A percentile compares a stretch with the other conserved stretches of the same genome.
Conservation (phyloP, 768 basidiomycete genomes). For the Phylloporus arenicola region DNA sequence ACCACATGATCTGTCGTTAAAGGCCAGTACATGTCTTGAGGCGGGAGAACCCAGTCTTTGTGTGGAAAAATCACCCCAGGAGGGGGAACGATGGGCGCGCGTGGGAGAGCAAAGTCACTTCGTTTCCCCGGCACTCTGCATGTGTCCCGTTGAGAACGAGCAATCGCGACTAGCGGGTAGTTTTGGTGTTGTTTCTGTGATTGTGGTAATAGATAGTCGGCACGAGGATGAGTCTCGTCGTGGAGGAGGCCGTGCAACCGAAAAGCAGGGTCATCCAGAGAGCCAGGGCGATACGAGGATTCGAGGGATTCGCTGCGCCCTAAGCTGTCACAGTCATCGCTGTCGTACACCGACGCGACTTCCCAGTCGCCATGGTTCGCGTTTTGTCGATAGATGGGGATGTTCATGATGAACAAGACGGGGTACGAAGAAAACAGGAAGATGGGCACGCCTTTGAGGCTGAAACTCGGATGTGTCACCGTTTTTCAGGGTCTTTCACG, state of each 20-base stretch:
- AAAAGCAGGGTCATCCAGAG: conserved; percentile 7
- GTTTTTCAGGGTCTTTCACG: conserved; percentile 1
- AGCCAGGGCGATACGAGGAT: conserved; percentile 4
- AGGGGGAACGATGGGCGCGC: conserved; percentile 18
- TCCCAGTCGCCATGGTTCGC: conserved; percentile 23
- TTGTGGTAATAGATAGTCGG: conserved; percentile 16
- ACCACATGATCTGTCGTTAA: neutral
- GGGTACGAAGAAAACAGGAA: neutral
- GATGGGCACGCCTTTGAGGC: neutral
- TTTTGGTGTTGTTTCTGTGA: conserved; percentile 8
- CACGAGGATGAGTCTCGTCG: conserved; percentile 3
- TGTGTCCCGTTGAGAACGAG: conserved; percentile 11
- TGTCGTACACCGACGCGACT: conserved; percentile 25
- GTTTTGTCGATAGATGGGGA: conserved; percentile 26
- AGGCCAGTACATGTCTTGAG: conserved; percentile 14
- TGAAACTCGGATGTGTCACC: neutral
- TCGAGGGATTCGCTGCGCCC: conserved; percentile 18
- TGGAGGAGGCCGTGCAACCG: conserved; percentile 1
- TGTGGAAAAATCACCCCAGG: conserved; percentile 23
- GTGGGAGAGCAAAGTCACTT: conserved; percentile 1
- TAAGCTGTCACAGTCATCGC: conserved; percentile 25
- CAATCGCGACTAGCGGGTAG: neutral
- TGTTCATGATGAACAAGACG: conserved; percentile 13
- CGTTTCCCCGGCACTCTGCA: conserved; percentile 6
- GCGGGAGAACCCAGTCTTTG: conserved; percentile 13